Conservation (phyloP, 1,284 basidiomycete species). For the Cryptococcus wingfieldii region DNA sequence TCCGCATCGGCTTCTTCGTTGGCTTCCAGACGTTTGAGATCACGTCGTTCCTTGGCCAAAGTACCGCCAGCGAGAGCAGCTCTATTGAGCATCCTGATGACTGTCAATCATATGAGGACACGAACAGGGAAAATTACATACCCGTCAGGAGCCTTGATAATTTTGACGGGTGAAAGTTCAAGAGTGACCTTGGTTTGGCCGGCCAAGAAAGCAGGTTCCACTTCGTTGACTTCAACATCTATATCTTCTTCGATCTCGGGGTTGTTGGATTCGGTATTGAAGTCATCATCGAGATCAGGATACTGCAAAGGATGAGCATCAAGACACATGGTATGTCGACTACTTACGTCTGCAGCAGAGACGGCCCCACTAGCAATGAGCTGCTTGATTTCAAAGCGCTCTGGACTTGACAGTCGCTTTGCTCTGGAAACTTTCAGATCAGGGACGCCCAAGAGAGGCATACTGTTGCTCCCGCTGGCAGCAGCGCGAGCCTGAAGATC, state of each 20-base stretch:
- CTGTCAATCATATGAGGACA: slow-evolving; percentile 8
- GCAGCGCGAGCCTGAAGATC: slow-evolving; percentile 47
- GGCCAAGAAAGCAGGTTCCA: slow-evolving; percentile 92
- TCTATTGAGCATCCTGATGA: slow-evolving; percentile 73
- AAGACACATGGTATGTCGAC: background rate
- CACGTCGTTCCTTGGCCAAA: slow-evolving; percentile 89
- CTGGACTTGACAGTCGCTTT: slow-evolving; percentile 90
- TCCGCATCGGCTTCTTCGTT: slow-evolving; percentile 94
- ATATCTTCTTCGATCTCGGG: slow-evolving; percentile 91
- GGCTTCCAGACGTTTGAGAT: slow-evolving; percentile 87
- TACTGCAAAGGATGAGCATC: slow-evolving; percentile 52
- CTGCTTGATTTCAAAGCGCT: slow-evolving; percentile 99
- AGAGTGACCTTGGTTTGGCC: slow-evolving; percentile 94
- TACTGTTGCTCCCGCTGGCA: slow-evolving; percentile 55
- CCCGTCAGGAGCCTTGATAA: slow-evolving; percentile 90
- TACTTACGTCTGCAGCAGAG: slow-evolving; percentile 67
- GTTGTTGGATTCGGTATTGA: slow-evolving; percentile 67
- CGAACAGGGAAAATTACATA: slow-evolving; percentile 7
- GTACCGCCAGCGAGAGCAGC: slow-evolving; percentile 91
- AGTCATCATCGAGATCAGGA: slow-evolving; percentile 91
- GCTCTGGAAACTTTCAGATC: slow-evolving; percentile 67
- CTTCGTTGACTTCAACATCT: slow-evolving; percentile 94
- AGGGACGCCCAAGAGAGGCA: slow-evolving; percentile 50
- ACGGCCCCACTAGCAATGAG: slow-evolving; percentile 93
- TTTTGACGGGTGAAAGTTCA: slow-evolving; percentile 94